Evolutionary conservation across 345 rosid species (phyloP).

Genomic region (Dipteronia sinensis): DNA sequence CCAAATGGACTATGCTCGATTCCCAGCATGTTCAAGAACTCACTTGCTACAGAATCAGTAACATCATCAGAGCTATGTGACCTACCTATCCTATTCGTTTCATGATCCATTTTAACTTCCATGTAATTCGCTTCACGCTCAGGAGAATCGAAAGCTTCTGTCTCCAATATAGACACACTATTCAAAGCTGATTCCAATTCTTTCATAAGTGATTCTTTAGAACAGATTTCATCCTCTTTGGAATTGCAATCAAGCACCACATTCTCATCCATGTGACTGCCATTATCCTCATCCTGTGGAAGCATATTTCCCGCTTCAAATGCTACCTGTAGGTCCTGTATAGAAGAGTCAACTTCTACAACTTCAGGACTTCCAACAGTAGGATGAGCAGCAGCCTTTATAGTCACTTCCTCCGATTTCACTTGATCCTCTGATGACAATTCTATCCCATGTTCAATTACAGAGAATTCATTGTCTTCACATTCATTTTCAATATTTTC

Average conservation of each 20-base stretch:
- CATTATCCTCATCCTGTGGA: slow-evolving; percentile 26
- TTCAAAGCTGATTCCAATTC: slow-evolving; percentile 77
- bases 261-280: slow-evolving; percentile 25
- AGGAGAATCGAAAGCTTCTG: slow-evolving; percentile 53
- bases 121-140: slow-evolving; percentile 45
- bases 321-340: slow-evolving; percentile 17
- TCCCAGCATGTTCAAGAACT: slow-evolving; percentile 83
- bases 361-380: slow-evolving; percentile 33
- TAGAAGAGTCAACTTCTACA: slow-evolving; percentile 32
- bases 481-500: slow-evolving; percentile 37
- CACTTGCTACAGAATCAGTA: slow-evolving; percentile 69
- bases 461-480: slow-evolving; percentile 46
- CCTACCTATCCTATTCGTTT: slow-evolving; percentile 37
- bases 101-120: slow-evolving; percentile 32
- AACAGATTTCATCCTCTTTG: slow-evolving; percentile 40
- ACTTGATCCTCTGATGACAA: slow-evolving; percentile 32
- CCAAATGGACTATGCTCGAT: slow-evolving; percentile 74
- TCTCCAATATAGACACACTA: slow-evolving; percentile 61
- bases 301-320: slow-evolving; percentile 39
- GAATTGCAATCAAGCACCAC: slow-evolving; percentile 27
- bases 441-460: slow-evolving; percentile 41
- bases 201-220: slow-evolving; percentile 69
- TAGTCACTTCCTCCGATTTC: slow-evolving; percentile 29
- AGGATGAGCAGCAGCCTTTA: slow-evolving; percentile 25
- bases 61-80: slow-evolving; percentile 55